Evolutionary conservation across 768 basidiomycete genomes (phyloP), one percentile per base, ranked within the genome.

Genomic region (Pulveroboletus sp.): DNA sequence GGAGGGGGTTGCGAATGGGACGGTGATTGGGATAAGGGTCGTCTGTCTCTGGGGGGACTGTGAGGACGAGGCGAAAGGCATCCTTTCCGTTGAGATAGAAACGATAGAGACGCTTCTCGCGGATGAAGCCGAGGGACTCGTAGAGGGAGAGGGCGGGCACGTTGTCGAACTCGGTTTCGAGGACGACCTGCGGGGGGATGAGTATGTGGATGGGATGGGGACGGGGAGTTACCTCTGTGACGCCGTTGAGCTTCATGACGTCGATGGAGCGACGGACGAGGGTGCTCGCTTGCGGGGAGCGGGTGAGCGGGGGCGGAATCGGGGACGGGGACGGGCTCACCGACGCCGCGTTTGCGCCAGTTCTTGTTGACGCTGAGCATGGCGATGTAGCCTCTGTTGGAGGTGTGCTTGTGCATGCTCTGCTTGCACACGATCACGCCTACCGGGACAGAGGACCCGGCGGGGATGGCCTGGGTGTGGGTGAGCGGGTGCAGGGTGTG

Each of bases 41-140:
- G 34, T 68, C 63, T 47, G 62, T 52, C 26, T 68, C 69, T 6
- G 67, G 63, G 5, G 82, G 77, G 6, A 89, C 68, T 26, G 78
- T 70, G 38, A 89, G 80, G 19, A 89, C 80, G 41, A 93, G 81
- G 32, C 91, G 77, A 62, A 90, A 96, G 0, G 94, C 94, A 63
- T 98, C 93, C 69, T 97, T 97, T 39, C 91, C 92, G 63, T 96
- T 99, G 57, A 98, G 80, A 62, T 99, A 98, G 71, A 98, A 99
- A 2, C 96, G 81, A 64, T 86, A 85, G 16, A 99, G 76, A 5
- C 94, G 83, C 65, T 98, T 98, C 73, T 97, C 94, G 35, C 91
- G 83, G 22, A 97, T 88, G 70, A 99, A 99, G 0, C 96, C 96
- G 37, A 98, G 78, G 7, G 86, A 85, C 52, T 88, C 87, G 70